These are phyloP conservation scores for Fusarium pseudocircinatum DNA, from an alignment of 2,329 filamentous ascomycete genomes.

Conservation along the genomic window DNA sequence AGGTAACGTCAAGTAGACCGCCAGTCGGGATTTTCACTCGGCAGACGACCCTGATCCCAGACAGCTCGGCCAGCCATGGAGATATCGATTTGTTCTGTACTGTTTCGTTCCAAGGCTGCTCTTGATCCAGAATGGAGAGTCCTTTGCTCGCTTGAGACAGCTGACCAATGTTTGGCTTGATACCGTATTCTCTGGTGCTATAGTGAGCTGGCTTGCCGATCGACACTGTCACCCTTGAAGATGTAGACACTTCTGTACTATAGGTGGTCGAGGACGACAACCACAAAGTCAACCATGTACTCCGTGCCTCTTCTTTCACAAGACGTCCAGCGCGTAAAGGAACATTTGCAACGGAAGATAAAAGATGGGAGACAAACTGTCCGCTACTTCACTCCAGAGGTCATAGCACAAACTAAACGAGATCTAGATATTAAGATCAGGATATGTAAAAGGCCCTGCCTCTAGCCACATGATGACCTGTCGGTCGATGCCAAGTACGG, in stretches of 20 bases:
- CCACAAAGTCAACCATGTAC: not conserved
- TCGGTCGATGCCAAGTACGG: constrained; percentile 23
- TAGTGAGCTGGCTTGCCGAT: constrained; percentile 15
- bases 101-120: constrained; percentile 8
- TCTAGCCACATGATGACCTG: constrained; percentile 14
- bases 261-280: not conserved
- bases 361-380: not conserved
- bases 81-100: not conserved
- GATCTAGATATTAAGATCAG: constrained; percentile 14
- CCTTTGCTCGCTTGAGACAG: constrained; percentile 4
- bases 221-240: constrained; percentile 25
- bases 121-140: constrained; percentile 9
- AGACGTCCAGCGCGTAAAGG: not conserved
- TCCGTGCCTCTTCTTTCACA: not conserved
- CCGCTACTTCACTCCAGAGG: not conserved
- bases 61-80: constrained; percentile 3
- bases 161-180: constrained; percentile 29
- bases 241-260: constrained; percentile 3
- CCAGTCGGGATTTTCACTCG: constrained; percentile 36
- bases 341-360: not conserved
- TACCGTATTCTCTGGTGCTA: constrained; percentile 13
- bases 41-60: constrained; percentile 28
- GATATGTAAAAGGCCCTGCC: constrained; percentile 5
- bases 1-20: constrained; percentile 30
- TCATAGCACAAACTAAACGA: constrained; percentile 32